Evolutionary conservation across 257 asterid genomes (phyloP).

Genomic region (Nicotiana paniculata): DNA sequence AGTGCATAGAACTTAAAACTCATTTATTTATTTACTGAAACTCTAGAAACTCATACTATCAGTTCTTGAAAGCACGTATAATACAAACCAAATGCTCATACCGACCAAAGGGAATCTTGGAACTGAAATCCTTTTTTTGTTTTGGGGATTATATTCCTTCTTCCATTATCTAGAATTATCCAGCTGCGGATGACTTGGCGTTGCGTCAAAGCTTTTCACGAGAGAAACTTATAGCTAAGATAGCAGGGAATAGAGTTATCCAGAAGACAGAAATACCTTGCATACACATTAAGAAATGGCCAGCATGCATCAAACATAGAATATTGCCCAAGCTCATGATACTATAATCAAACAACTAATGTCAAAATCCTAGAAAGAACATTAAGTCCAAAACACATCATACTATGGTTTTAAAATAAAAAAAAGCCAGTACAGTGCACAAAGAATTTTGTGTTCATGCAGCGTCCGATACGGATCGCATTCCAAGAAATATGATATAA

Average conservation of each 20-base stretch:
- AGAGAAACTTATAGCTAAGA: background rate
- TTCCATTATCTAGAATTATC: background rate
- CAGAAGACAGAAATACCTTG: background rate
- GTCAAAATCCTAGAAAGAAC: background rate
- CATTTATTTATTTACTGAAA: background rate
- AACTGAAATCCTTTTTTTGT: background rate
- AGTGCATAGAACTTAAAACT: no score
- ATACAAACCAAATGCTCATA: background rate
- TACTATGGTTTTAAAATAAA: background rate
- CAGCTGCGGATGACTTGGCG: background rate
- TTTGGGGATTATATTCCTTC: background rate
- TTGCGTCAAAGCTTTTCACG: background rate
- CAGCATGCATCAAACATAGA: background rate
- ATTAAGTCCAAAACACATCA: background rate
- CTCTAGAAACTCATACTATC: background rate
- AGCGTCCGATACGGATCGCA: fast-evolving
- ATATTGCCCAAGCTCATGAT: background rate
- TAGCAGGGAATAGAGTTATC: background rate
- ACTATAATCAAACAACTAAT: background rate
- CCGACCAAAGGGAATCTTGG: background rate
- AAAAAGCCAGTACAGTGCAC: fast-evolving
- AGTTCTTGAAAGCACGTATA: background rate
- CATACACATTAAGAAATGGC: background rate
- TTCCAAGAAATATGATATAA: fast-evolving
- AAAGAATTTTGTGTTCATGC: fast-evolving